Conservation (phyloP, 192 early-diverging fungal species). For the Podila horticola region DNA sequence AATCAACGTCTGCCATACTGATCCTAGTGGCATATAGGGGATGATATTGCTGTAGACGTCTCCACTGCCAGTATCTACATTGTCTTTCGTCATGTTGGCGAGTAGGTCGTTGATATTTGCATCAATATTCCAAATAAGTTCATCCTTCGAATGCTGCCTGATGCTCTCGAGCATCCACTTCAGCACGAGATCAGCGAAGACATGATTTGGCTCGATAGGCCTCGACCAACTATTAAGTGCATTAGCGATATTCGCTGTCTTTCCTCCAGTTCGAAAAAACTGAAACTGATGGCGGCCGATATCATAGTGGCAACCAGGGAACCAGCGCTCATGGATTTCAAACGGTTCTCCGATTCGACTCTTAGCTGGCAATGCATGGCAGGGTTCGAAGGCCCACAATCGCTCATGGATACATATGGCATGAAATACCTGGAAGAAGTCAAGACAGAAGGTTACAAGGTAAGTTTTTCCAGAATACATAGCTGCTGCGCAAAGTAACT, state of each 20-base stretch:
- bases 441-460: not conserved
- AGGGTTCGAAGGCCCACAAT: slow-evolving; percentile 21
- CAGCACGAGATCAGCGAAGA: slow-evolving; percentile 7
- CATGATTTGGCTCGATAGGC: not conserved
- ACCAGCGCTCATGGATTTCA: slow-evolving; percentile 20
- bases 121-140: not conserved
- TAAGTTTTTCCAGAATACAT: not conserved
- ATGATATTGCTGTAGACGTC: slow-evolving; percentile 5
- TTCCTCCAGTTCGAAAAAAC: not conserved
- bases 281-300: slow-evolving; percentile 13
- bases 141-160: not conserved
- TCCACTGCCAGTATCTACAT: not conserved
- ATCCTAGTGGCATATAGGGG: not conserved
- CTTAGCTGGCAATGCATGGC: slow-evolving; percentile 2
- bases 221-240: not conserved
- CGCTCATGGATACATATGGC: slow-evolving; percentile 11
- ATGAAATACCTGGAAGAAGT: slow-evolving; percentile 14
- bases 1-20: too few relatives aligned
- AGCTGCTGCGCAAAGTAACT: not conserved
- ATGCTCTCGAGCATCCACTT: slow-evolving; percentile 24
- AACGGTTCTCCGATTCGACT: not conserved
- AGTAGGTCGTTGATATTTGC: not conserved
- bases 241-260: not conserved
- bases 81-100: not conserved
- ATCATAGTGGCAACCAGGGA: slow-evolving; percentile 30